Base-by-base conservation (phyloP, 1,284 basidiomycete genomes). In the Prillingera fragicola region DNA sequence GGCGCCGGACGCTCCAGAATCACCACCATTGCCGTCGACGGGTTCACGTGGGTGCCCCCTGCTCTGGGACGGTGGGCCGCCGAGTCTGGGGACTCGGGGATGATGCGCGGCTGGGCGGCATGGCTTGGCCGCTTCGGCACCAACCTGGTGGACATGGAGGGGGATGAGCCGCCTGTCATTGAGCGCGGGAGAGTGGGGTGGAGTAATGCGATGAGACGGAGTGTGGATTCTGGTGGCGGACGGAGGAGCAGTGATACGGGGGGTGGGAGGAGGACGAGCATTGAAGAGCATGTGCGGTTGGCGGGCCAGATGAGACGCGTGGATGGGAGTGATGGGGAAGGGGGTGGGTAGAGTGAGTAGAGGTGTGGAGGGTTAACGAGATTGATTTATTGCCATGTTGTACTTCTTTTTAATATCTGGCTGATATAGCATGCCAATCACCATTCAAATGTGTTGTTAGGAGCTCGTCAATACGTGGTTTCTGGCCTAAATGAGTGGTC, bases 131-230 rank as follows among this genome's bases (percentile, higher is more conserved):
- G 24, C 3, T 35, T 27, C 14, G 56, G 58, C 4, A 47, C 69
- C 8, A 55, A 57, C 33, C 36, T 71, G 47, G 32, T 54, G 22
- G 69, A 71, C 53, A 57, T 59, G 55, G 65, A 67, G 26, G 65
- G 66, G 4, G 48, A 36, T 10, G 28, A 18, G 5, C 45, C 49
- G 29, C 59, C 58, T 7, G 41, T 48, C 31, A 28, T 52, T 28
- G 40, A 43, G 32, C 41, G 50, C 7, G 46, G 41, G 14, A 18
- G 43, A 8, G 40, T 54, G 73, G 18, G 68, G 71, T 50, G 59
- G 72, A 1, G 69, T 37, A 14, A 21, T 17, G 18, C 28, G 19
- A 25, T 3, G 14, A 18, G n/a, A 33, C 14, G 8, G 7, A 33
- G 17, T 18, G 32, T 15, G 32, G 32, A 15, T 28, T 28, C 26